Evolutionary conservation across 75 land plant genomes (phyloP), one percentile per base, ranked within the genome.

Genomic region (Larix kaempferi): DNA sequence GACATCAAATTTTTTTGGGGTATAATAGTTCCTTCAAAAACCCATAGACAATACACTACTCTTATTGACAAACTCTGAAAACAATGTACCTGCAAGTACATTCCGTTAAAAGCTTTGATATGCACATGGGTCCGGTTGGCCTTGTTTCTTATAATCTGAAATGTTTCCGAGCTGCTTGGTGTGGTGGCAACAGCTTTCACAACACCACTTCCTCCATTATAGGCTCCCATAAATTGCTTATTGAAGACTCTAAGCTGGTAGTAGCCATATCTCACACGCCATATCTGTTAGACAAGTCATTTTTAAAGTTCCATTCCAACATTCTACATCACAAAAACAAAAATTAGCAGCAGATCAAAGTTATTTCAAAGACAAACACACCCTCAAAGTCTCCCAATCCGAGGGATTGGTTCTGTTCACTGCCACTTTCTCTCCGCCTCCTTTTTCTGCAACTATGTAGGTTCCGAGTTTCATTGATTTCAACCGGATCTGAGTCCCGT

Each of bases 321-420:
- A 1, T 8, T 49, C 54, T 10, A 8, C 54, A 49, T 49, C 10
- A 10, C 11, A 49, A 49, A 49, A 49, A 10, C 11, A 49, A 49
- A 10, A 49, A 10, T 8, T 49, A 49, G 54, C 12, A 49, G 54
- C 11, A 49, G 1, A 10, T n/a, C n/a, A n/a, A 49, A 49, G 10
- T 10, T 10, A 1, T 49, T 10, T 49, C 12, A 49, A 49, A 49
- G 8, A 1, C 54, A 49, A 49, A 44, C 74, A 56, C 62, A 94
- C 98, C 86, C 77, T 90, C 85, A 93, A 93, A 55, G 95, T 94
- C 75, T 94, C 95, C 95, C 93, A 93, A 11, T 83, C 80, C 5
- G 88, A 88, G 52, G 90, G 75, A 60, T 81, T 27, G 27, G 80
- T 86, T 29, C 91, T 78, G 65, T 86, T 85, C 0, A 91, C 93